Conservation (phyloP, 805 yeast genomes). For the Isabelozyma pseudorhagii region DNA sequence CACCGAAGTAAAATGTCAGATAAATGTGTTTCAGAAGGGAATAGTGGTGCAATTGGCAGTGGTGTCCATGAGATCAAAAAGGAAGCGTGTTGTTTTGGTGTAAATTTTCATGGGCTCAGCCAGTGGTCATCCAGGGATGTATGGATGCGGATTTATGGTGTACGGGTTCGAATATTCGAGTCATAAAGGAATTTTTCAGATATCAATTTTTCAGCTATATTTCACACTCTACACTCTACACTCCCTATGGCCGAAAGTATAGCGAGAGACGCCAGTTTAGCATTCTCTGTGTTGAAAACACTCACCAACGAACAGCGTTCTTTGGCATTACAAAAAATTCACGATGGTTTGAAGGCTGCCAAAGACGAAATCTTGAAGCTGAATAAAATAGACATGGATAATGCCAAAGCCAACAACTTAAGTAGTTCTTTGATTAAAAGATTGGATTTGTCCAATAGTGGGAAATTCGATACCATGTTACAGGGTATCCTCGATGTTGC, state of each 20-base stretch:
- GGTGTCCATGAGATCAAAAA: neutral
- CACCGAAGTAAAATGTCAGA: no score
- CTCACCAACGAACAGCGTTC: slow-evolving; percentile 72
- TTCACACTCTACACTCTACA: neutral
- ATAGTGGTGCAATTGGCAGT: neutral
- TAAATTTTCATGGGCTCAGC: neutral
- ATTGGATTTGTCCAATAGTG: slow-evolving; percentile 75
- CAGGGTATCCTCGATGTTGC: slow-evolving; percentile 95
- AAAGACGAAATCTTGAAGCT: slow-evolving; percentile 68
- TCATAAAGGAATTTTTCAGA: neutral
- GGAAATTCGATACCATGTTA: slow-evolving; percentile 89
- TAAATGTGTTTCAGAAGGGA: neutral
- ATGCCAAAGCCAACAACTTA: slow-evolving; percentile 60
- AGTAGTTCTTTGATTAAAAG: slow-evolving; percentile 76
- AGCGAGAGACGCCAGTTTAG: slow-evolving; percentile 77
- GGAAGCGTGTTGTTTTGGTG: neutral
- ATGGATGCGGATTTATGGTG: neutral
- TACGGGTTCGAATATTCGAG: neutral
- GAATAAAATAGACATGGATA: slow-evolving; percentile 69
- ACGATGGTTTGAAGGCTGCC: slow-evolving; percentile 58
- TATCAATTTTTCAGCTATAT: neutral
- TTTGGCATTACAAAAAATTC: slow-evolving; percentile 65
- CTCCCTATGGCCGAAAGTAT: slow-evolving; percentile 60
- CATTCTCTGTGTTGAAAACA: slow-evolving; percentile 81
- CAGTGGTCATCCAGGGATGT: neutral